Conservation (phyloP, 345 rosid species). For the Dipteronia sinensis region DNA sequence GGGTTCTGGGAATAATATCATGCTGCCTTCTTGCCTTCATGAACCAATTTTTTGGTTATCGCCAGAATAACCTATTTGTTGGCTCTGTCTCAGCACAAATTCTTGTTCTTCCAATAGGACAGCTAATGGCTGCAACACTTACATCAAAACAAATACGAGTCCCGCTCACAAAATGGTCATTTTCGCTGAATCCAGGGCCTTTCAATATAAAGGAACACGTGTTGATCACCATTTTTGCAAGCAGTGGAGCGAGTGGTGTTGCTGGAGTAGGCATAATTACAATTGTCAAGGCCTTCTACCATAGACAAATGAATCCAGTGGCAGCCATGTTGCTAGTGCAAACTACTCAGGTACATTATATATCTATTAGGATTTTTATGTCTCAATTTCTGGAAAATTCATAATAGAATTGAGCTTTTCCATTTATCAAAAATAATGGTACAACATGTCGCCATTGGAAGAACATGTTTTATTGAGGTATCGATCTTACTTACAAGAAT, state of each 20-base stretch:
- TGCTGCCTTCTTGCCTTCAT: conserved; percentile 36
- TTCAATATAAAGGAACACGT: conserved; percentile 50
- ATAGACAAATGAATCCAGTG: conserved; percentile 17
- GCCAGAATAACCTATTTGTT: conserved; percentile 31
- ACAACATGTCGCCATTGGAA: neutral
- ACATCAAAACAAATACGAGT: conserved; percentile 20
- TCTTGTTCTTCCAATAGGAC: conserved; percentile 42
- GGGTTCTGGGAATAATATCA: conserved; percentile 39
- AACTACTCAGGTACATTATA: conserved; percentile 64
- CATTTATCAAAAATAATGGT: neutral
- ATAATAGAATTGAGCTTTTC: neutral
- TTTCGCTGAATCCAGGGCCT: conserved; percentile 58
- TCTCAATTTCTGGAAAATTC: neutral
- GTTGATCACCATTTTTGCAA: conserved; percentile 46
- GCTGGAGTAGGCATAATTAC: conserved; percentile 31
- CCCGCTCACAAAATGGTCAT: conserved; percentile 44
- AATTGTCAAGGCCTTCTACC: conserved; percentile 44
- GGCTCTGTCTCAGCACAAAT: conserved; percentile 41
- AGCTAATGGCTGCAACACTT: conserved; percentile 43
- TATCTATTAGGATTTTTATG: neutral
- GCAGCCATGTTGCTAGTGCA: conserved; percentile 55
- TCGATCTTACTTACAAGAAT: neutral
- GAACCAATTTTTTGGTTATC: conserved; percentile 42
- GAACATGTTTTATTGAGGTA: neutral
- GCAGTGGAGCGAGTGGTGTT: conserved; percentile 33